Evolutionary conservation across 2,329 filamentous ascomycete genomes (phyloP).

Genomic region (Cryphonectria naterciae): DNA sequence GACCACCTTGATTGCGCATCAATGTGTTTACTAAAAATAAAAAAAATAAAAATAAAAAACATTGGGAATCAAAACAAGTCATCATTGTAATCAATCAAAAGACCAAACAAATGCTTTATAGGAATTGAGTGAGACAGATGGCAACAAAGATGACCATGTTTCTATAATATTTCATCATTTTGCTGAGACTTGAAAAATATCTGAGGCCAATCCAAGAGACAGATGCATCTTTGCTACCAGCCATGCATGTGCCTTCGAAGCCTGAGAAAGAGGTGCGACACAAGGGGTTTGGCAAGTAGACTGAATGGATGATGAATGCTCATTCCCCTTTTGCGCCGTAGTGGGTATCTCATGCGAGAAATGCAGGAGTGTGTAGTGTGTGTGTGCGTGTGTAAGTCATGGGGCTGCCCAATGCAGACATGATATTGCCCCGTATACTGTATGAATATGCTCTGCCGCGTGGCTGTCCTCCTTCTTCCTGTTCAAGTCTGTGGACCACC

Average conservation of each 20-base stretch:
- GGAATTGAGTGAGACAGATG: not conserved
- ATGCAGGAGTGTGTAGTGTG: conserved; percentile 24
- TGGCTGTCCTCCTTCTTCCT: not conserved
- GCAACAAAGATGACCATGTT: not conserved
- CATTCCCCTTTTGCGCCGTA: conserved; percentile 18
- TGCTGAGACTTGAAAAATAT: not conserved
- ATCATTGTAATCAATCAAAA: not conserved
- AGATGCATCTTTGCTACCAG: not conserved
- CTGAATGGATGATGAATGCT: not conserved
- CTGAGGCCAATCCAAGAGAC: not conserved
- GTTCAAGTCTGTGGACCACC: not conserved
- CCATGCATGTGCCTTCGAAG: not conserved
- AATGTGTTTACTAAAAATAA: not conserved
- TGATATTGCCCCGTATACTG: not conserved
- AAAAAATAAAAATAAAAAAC: not conserved
- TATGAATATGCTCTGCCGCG: not conserved
- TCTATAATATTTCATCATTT: conserved; percentile 2
- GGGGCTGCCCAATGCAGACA: conserved; percentile 24
- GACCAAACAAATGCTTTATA: not conserved
- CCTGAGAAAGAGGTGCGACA: not conserved
- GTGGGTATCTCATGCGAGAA: conserved; percentile 30
- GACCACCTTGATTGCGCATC: not conserved
- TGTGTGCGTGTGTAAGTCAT: not conserved
- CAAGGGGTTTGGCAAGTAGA: not conserved
- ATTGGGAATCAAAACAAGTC: not conserved